phyloP scores from a whole-genome alignment of 208 protist genomes.

The Sergeia podlipaevii region DNA sequence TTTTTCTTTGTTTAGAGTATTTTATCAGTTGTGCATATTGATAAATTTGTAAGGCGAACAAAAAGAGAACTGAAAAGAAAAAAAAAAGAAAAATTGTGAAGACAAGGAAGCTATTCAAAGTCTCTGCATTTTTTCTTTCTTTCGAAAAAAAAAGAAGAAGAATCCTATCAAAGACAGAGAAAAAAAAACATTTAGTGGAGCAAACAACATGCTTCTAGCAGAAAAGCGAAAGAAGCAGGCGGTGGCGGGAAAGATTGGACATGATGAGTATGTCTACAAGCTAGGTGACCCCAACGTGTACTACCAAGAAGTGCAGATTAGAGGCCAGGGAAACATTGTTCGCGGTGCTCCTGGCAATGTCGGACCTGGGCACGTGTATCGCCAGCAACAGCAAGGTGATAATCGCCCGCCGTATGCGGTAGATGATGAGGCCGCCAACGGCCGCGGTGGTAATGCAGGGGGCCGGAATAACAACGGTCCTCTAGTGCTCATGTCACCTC shows the following conservation, averaged over 20 bases:
- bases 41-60: no score
- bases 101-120: no score
- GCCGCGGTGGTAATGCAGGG: conserved; percentile 1
- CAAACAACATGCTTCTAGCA: conserved; percentile 58
- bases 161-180: no score
- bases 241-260: conserved; percentile 79
- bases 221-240: conserved; percentile 52
- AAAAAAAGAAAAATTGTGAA: no score
- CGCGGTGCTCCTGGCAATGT: not conserved
- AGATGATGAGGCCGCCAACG: conserved; percentile 8
- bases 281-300: conserved; percentile 32
- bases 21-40: no score
- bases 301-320: conserved; percentile 13
- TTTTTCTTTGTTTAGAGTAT: no score
- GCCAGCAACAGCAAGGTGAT: conserved; percentile 1
- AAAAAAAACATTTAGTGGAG: no score
- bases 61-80: no score
- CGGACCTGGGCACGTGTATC: not conserved
- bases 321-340: conserved; percentile 22
- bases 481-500: not conserved
- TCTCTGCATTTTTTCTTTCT: no score
- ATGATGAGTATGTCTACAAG: conserved; percentile 72
- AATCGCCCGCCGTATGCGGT: conserved; percentile 21
- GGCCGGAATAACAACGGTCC: conserved; percentile 1
- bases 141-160: no score